Evolutionary conservation across 1,284 basidiomycete genomes (phyloP), one percentile per base, ranked within the genome.

Genomic region (Cutaneotrichosporon sp.): DNA sequence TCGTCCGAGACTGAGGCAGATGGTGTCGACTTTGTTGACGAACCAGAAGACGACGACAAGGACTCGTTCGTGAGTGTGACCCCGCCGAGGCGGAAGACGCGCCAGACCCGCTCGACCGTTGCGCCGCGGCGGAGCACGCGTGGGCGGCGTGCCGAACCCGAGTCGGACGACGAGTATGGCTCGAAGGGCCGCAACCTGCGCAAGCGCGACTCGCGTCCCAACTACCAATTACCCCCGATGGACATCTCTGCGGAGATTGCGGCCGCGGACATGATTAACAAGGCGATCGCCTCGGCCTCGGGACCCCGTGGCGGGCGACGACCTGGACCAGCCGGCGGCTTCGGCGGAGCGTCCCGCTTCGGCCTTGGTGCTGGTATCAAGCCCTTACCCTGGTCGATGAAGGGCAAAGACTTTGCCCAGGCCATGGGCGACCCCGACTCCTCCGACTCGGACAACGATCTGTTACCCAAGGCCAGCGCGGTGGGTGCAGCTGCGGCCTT

Each of bases 201-300:
- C 22, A 74, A 76, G 57, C 73, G 81, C 51, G 74, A 71, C 6
- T 71, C 68, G 18, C 70, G 72, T 42, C 72, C 77, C 34, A 77
- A 82, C 67, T 82, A 82, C 58, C 64, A 69, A 42, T 66, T 83
- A 46, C 78, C 80, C 5, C 75, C 78, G 6, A 63, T 73, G 66
- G 76, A 75, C 64, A 74, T 70, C 50, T 72, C 65, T 26, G 73
- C 68, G n/a, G 75, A 75, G 58, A 67, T 73, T 31, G 72, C 53
- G 2, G 63, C 63, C 2, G 72, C 68, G 52, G 72, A 69, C 34
- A 68, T 70, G 31, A 51, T 69, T 65, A 65, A 63, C 56, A 69
- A 71, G 26, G 71, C 67, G 13, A 72, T 78, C 40, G 71, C 71
- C 5, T 67, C 70, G 34, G 70, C 68, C 6, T 70, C 76, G 0